Base-by-base conservation (phyloP, 805 yeast genomes). In the Tetrapisispora iriomotensis region DNA sequence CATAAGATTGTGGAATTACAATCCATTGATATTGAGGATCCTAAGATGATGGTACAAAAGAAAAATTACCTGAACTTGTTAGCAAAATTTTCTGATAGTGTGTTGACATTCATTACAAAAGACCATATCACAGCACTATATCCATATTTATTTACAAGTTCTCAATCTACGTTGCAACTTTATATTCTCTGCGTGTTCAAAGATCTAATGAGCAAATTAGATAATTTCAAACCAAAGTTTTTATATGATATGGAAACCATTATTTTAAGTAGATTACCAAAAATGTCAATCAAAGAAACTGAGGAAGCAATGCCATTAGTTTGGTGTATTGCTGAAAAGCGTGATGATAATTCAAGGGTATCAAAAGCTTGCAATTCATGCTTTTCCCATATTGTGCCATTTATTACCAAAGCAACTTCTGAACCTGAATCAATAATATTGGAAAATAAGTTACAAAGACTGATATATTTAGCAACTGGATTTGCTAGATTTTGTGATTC, bases 301-400 rank as follows among this genome's bases (percentile, higher is more conserved):
- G 74, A 74, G n/a, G 79, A 78, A 50, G 94, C 90, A 0, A 71
- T 84, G 56, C 86, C 87, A 1, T 68, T 84, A 41, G 59, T 75
- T 4, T 77, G 86, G 81, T 58, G 57, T 8, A 61, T 83, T 0
- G 68, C 82, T 2, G 50, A 46, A 3, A 58, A 71, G 48, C 64
- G 68, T 29, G 60, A 66, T 1, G 75, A 73, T 36, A 67, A 71
- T 0, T 40, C 51, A 0, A 72, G 73, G 44, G 49, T 83, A 4
- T 73, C 77, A 0, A 74, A 70, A 45, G 88, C 88, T 0, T 73
- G 84, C 15, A 60, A 75, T 0, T 75, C 87, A 0, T 74, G 86
- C 29, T 54, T 84, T 44, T 60, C 60, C 14, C 62, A 72, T 38
- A 46, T 80, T 4, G 62, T 64, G 30, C 79, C 78, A 0, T 77